Percentiles rank a stretch among this genome's conserved stretches.
Evolutionary conservation across 306 rosid species (phyloP).

Genomic region (Prunus fruticosa): DNA sequence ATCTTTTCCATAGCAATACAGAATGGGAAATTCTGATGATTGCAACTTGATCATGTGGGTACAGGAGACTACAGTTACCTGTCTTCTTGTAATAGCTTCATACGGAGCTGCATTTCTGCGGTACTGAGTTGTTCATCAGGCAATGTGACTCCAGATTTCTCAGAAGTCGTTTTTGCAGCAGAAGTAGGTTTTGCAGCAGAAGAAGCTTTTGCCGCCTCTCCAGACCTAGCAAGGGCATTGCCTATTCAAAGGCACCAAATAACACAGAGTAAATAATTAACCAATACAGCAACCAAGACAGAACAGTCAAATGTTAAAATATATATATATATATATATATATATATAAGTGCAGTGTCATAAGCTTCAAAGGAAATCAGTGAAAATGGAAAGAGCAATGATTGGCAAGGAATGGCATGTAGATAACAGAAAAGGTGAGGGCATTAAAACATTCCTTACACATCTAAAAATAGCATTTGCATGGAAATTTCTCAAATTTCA

Average conservation of each 20-base stretch:
- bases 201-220: slow-evolving; percentile 46
- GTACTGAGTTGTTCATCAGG: slow-evolving; percentile 70
- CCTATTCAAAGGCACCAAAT: slow-evolving; percentile 50
- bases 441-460: not conserved
- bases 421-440: not conserved
- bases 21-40: not conserved
- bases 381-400: not conserved
- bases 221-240: slow-evolving; percentile 57
- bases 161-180: slow-evolving; percentile 23
- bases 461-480: not conserved
- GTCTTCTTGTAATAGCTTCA: slow-evolving; percentile 80
- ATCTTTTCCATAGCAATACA: not conserved
- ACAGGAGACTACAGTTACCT: slow-evolving; percentile 45
- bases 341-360: not conserved
- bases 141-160: slow-evolving; percentile 20
- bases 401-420: not conserved
- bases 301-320: not conserved
- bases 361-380: slow-evolving; percentile 11
- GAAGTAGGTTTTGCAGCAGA: not conserved
- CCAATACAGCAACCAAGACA: not conserved
- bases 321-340: no score
- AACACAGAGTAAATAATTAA: slow-evolving; percentile 19
- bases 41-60: not conserved
- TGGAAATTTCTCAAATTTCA: not conserved
- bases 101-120: slow-evolving; percentile 70